phyloP scores from a whole-genome alignment of 2,329 filamentous ascomycete genomes.

The Fusarium chlamydosporum region DNA sequence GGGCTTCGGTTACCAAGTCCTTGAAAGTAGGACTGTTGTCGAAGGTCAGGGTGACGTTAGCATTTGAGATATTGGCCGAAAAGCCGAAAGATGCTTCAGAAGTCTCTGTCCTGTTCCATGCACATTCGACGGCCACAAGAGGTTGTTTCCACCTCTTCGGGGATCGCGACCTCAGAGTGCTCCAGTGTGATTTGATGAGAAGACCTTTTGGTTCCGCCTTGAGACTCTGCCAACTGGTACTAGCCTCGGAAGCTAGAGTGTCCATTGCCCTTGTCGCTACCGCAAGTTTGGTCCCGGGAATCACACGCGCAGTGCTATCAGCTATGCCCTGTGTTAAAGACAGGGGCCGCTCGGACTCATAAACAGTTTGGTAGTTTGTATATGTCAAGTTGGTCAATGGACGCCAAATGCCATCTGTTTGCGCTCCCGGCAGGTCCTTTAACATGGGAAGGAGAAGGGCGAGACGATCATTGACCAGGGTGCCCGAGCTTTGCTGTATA shows the following conservation, averaged over 20 bases:
- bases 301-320: too few species aligned
- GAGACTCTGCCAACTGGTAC: neutral
- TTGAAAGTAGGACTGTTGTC: neutral
- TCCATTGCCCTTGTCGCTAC: constrained; percentile 4
- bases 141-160: neutral
- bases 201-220: neutral
- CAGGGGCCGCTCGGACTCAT: neutral
- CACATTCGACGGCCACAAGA: neutral
- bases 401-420: neutral
- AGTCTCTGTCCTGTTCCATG: neutral
- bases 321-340: neutral
- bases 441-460: neutral
- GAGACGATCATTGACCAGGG: neutral
- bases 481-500: neutral
- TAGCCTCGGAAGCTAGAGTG: neutral
- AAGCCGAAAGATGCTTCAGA: neutral
- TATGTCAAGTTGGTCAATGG: neutral
- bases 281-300: neutral
- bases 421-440: neutral
- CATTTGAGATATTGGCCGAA: neutral
- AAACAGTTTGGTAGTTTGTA: neutral
- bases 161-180: neutral
- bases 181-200: neutral
- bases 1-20: neutral
- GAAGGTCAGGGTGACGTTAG: neutral